Conservation (phyloP, 164 flowering plant genomes). For the Macadamia integrifolia region DNA sequence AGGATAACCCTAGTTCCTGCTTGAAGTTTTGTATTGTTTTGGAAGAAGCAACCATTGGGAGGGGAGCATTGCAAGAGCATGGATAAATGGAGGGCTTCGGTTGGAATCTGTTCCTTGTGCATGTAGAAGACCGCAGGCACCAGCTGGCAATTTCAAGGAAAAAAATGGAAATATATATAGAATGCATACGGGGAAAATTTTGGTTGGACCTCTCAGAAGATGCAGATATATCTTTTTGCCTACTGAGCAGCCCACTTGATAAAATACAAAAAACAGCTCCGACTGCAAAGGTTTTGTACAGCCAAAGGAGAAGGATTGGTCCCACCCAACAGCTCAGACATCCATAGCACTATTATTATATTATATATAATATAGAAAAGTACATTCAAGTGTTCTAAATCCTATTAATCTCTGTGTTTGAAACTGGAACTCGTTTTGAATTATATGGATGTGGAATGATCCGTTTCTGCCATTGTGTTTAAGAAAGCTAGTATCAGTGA, state of each 20-base stretch:
- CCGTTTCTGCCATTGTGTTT: no score
- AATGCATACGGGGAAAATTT: constrained; percentile 2
- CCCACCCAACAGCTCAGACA: constrained; percentile 30
- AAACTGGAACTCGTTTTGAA: no score
- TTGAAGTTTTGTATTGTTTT: constrained; percentile 28
- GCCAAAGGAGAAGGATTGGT: constrained; percentile 12
- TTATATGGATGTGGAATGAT: no score
- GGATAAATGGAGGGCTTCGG: constrained; percentile 30
- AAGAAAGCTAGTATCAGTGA: no score
- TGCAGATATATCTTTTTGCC: constrained; percentile 7
- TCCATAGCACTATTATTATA: no score
- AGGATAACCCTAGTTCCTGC: constrained; percentile 36
- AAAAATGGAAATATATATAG: background rate
- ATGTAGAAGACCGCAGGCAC: constrained; percentile 14
- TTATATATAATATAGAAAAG: no score
- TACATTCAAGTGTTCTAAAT: no score
- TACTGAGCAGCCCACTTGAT: background rate
- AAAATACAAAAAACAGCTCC: constrained; percentile 7
- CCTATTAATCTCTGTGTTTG: no score
- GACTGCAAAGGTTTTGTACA: constrained; percentile 30
- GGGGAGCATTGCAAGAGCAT: constrained; percentile 31
- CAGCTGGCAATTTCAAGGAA: background rate
- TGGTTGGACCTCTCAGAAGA: constrained; percentile 1
- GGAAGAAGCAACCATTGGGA: constrained; percentile 17
- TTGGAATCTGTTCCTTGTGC: constrained; percentile 12